Conservation (phyloP, 106 monocot species). For the Hemerocallis citrina region DNA sequence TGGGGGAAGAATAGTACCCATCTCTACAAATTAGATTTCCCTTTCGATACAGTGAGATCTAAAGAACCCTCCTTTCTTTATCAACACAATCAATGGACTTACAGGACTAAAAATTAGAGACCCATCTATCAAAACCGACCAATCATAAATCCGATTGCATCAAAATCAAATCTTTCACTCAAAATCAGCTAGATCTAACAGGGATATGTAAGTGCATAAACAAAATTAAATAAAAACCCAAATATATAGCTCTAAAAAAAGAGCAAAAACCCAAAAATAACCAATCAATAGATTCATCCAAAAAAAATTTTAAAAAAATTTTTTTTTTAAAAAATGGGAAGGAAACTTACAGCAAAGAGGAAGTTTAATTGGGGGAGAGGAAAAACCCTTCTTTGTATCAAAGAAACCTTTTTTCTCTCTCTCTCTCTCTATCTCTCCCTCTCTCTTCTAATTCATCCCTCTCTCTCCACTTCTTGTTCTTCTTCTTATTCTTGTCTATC, state of each 20-base stretch:
- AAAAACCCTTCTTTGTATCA: not conserved
- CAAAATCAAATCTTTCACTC: not conserved
- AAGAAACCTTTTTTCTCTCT: not conserved
- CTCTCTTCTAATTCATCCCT: not conserved
- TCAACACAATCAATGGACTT: not conserved
- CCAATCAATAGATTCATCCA: not conserved
- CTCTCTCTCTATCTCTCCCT: not conserved
- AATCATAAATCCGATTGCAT: not conserved
- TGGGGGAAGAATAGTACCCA: no score
- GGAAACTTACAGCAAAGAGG: conserved; percentile 1
- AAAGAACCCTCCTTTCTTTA: not conserved
- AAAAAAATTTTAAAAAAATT: not conserved
- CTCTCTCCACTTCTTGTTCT: not conserved
- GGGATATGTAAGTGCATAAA: not conserved
- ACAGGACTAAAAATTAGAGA: not conserved
- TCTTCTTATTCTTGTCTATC: not conserved
- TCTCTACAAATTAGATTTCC: not conserved
- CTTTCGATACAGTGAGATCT: not conserved
- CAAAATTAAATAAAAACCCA: not conserved
- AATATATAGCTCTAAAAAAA: not conserved
- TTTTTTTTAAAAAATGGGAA: not conserved
- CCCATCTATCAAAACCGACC: not conserved
- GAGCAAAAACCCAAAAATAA: not conserved
- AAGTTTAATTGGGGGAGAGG: not conserved
- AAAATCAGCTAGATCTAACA: not conserved